Base-by-base conservation (phyloP, 805 yeast genomes). In the Candida palmyrensis region DNA sequence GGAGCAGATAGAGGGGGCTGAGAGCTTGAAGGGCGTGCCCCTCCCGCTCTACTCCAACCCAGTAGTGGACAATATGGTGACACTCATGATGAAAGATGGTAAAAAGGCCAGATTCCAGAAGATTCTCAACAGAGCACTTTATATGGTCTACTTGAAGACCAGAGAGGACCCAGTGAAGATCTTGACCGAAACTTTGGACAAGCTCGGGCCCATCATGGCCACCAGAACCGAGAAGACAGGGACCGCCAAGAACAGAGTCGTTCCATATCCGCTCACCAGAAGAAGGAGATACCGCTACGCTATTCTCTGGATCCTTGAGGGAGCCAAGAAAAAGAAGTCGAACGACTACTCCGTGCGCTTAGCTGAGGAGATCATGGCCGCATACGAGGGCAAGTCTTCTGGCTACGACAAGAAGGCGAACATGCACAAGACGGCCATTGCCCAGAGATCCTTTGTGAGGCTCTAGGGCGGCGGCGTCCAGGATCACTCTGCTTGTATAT, bases 61-160 rank as follows among this genome's bases (percentile, higher is more conserved):
- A n/a, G 74, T 79, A 14, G 66, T 89, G 30, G 79, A 79, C 31
- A 80, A 83, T 46, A 75, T 92, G 50, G 80, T 85, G 35, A 88
- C 88, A 53, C 70, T 88, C 64, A 78, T 92, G 40, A 92, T 92
- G 97, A 78, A 85, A 52, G 80, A 86, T 53, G 98, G 98, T 27
- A 79, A 80, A 57, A 92, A 89, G 57, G 75, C 84, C 35, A 64
- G 69, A 31, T 97, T 97, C 0, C 81, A 80, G 52, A 80, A 73
- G 46, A 68, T 72, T 30, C 68, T 92, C 36, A 73, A 81, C 33
- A 73, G 81, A 51, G 95, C 97, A 0, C 67, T 92, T 32, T 88
- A 89, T 52, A 64, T 89, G 30, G 82, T 80, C 26, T 84, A 75
- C 57, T 70, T 87, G 44, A 77, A 79, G 49, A 66, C 77, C 10